Base-by-base conservation (phyloP, 2,329 filamentous ascomycete species). In the Neurospora crassa region DNA sequence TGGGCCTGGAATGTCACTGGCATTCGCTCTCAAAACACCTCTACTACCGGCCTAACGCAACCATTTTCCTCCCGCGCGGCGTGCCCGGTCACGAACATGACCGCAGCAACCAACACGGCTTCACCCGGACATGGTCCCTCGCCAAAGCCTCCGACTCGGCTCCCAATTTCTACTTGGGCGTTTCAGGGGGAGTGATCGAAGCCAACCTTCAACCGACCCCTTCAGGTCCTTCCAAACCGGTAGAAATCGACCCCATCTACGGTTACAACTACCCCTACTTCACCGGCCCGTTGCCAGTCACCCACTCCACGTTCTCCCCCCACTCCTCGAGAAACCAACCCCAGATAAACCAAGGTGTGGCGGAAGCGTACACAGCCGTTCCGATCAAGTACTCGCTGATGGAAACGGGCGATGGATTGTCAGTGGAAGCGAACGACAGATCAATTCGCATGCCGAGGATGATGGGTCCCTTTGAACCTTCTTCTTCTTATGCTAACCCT, bases 31-130 rank as follows among this genome's bases (percentile, higher is more conserved):
- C 84, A 0, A 78, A 78, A 2, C 74, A 78, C 42, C 78, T 83
- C 47, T 82, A 80, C 74, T 85, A 84, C 78, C 82, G 85, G 0
- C 85, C 86, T 1, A 87, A 87, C 74, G 82, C 81, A 67, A 84
- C 81, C 8, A 76, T 86, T 37, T 84, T 84, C 77, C 78, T 87
- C n/a, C 80, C 80, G 2, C 76, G 75, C 8, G 73, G 78, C 2
- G 74, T 77, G 0, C 78, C 78, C 29, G 78, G 79, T 67, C 75
- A 71, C 4, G 72, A 68, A 10, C 43, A 72, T 1, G 78, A 80
- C 67, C 75, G 71, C 3, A 72, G 59, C 7, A 42, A 72, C 3
- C 47, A 63, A 68, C 70, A 71, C 71, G 47, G 74, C 5, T 20
- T 67, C 45, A 70, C 76, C 73, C 70, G 80, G 10, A 78, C 87